Evolutionary conservation across 2,329 filamentous ascomycete genomes (phyloP).

Genomic region (Endoconidiophora polonica): DNA sequence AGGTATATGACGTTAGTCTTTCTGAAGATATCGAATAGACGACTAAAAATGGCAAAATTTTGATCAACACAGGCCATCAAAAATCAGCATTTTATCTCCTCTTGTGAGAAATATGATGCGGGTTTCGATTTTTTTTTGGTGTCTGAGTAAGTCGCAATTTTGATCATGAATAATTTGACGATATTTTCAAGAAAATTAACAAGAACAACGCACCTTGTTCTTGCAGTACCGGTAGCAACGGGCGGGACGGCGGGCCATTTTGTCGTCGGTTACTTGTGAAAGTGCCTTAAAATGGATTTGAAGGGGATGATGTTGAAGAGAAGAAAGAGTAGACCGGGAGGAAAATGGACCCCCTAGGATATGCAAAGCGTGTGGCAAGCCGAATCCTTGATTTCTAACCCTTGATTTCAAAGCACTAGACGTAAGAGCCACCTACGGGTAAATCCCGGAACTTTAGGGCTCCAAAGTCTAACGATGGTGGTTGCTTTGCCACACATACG

Average conservation of each 20-base stretch:
- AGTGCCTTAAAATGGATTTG: slow-evolving; percentile 13
- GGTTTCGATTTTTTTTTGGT: not conserved
- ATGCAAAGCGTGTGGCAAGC: slow-evolving; percentile 12
- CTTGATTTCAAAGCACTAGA: slow-evolving; percentile 39
- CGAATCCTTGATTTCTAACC: slow-evolving; percentile 18
- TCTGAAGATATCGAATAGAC: not conserved
- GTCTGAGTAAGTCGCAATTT: not conserved
- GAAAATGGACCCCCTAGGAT: slow-evolving; percentile 11
- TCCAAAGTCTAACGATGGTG: slow-evolving; percentile 12
- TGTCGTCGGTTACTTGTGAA: slow-evolving; percentile 34
- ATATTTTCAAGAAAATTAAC: slow-evolving; percentile 1
- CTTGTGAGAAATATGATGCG: not conserved
- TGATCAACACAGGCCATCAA: not conserved
- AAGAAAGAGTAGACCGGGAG: slow-evolving; percentile 13
- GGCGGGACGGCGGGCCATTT: slow-evolving; percentile 98
- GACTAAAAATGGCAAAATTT: not conserved
- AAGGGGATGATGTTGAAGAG: slow-evolving; percentile 22
- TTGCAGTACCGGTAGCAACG: slow-evolving; percentile 99
- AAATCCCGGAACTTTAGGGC: slow-evolving; percentile 27
- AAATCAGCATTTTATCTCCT: not conserved
- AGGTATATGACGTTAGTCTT: slow-evolving; percentile 14
- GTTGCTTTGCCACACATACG: slow-evolving; percentile 17
- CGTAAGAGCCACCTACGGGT: slow-evolving; percentile 7
- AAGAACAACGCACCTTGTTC: slow-evolving; percentile 72
- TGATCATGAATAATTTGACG: not conserved